Evolutionary conservation across 2,329 filamentous ascomycete genomes (phyloP).

Genomic region (Arthroderma sp.): DNA sequence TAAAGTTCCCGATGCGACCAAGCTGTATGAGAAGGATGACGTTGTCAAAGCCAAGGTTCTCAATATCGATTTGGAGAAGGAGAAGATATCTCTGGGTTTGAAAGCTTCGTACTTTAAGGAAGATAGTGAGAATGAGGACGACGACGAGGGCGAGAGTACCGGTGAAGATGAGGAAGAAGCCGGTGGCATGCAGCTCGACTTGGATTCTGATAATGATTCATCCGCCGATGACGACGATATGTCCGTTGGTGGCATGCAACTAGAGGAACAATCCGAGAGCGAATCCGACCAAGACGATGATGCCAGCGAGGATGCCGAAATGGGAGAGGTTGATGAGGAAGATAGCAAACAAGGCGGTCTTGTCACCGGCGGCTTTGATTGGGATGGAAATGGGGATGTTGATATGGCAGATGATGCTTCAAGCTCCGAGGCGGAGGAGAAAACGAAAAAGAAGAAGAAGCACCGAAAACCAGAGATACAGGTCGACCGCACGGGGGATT

Average conservation of each 20-base stretch:
- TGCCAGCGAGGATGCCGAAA: slow-evolving; percentile 31
- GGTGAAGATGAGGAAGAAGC: slow-evolving; percentile 21
- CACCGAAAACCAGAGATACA: slow-evolving; percentile 63
- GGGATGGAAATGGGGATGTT: slow-evolving; percentile 55
- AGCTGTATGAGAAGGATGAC: slow-evolving; percentile 82
- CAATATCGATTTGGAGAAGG: slow-evolving; percentile 59
- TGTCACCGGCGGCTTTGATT: slow-evolving; percentile 69
- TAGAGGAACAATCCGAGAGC: slow-evolving; percentile 20
- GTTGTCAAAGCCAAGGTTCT: slow-evolving; percentile 84
- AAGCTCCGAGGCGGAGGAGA: slow-evolving; percentile 31
- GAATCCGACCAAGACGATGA: slow-evolving; percentile 25
- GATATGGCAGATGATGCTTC: slow-evolving; percentile 19
- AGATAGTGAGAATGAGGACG: slow-evolving; percentile 38
- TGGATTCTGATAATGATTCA: slow-evolving; percentile 23
- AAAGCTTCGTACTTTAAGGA: slow-evolving; percentile 81
- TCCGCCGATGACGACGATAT: slow-evolving; percentile 25
- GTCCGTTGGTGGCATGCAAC: slow-evolving; percentile 33
- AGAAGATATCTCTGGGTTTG: slow-evolving; percentile 74
- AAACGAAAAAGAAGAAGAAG: slow-evolving; percentile 52
- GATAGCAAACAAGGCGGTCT: slow-evolving; percentile 41
- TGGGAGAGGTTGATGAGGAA: slow-evolving; percentile 20
- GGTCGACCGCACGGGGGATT: slow-evolving; percentile 79
- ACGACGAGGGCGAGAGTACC: slow-evolving; percentile 25
- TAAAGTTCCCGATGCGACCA: slow-evolving; percentile 67
- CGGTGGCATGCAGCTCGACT: slow-evolving; percentile 19